phyloP scores from a whole-genome alignment of 2,329 filamentous ascomycete genomes.

The Exophiala phaeomuriformis region DNA sequence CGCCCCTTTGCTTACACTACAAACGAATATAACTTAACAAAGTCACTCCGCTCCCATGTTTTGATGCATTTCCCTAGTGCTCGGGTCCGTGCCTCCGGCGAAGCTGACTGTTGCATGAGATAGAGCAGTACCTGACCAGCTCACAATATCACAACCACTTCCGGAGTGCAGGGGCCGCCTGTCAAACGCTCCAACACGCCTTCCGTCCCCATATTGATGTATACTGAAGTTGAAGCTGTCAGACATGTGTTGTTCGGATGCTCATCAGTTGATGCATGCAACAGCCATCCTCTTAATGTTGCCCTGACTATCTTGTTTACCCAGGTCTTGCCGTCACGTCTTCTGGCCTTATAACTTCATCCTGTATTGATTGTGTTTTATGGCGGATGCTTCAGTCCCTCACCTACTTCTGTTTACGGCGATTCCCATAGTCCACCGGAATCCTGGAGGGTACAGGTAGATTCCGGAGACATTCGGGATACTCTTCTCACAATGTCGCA shows the following conservation, averaged over 20 bases:
- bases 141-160: background rate
- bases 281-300: no score
- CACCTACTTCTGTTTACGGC: background rate
- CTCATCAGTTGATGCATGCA: no score
- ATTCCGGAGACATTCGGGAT: background rate
- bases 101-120: background rate
- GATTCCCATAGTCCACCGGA: background rate
- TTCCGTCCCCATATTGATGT: background rate
- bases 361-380: background rate
- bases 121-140: background rate
- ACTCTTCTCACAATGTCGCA: background rate
- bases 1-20: no score
- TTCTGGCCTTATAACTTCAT: background rate
- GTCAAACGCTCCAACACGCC: background rate
- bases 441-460: background rate
- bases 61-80: no score
- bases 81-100: background rate
- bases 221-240: background rate
- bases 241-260: constrained; percentile 1
- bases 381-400: background rate
- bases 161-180: background rate
- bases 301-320: background rate
- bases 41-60: no score
- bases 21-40: no score
- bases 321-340: background rate